These are phyloP conservation scores for Cytospora piceicola DNA, from an alignment of 2,329 filamentous ascomycete species.

Conservation along the genomic window DNA sequence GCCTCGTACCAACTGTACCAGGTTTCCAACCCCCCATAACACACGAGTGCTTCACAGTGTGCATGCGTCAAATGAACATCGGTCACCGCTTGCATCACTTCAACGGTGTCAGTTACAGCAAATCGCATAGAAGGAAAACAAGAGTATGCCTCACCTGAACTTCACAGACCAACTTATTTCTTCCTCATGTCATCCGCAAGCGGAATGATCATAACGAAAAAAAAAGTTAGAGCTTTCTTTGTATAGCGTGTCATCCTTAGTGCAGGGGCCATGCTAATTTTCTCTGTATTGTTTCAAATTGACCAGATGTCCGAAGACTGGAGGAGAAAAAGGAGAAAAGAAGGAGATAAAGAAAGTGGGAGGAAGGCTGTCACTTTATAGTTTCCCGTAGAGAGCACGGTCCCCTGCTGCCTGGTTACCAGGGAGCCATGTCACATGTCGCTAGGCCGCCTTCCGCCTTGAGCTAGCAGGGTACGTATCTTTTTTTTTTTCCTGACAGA, in stretches of 20 bases:
- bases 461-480: background rate
- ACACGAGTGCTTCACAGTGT: background rate
- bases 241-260: conserved; percentile 88
- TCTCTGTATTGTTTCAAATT: conserved; percentile 27
- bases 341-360: background rate
- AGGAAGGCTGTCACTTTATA: conserved; percentile 8
- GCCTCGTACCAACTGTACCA: too few relatives aligned
- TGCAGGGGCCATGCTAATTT: conserved; percentile 73
- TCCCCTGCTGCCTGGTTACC: too few relatives aligned
- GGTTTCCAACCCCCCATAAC: background rate
- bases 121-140: background rate
- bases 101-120: background rate
- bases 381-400: conserved; percentile 8
- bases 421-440: background rate
- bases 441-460: conserved; percentile 8
- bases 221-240: conserved; percentile 73
- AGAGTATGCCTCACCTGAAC: background rate
- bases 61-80: background rate
- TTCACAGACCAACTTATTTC: background rate
- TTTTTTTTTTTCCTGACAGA: background rate
- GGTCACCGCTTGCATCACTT: background rate
- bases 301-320: conserved; percentile 20
- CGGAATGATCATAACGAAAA: conserved; percentile 40
- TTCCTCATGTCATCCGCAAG: conserved; percentile 22
- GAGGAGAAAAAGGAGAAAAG: background rate